A percentile compares a stretch with the other conserved stretches of the same genome.
These are phyloP conservation scores for Tilletia horrida DNA, from an alignment of 1,284 basidiomycete species.

Conservation along the genomic window DNA sequence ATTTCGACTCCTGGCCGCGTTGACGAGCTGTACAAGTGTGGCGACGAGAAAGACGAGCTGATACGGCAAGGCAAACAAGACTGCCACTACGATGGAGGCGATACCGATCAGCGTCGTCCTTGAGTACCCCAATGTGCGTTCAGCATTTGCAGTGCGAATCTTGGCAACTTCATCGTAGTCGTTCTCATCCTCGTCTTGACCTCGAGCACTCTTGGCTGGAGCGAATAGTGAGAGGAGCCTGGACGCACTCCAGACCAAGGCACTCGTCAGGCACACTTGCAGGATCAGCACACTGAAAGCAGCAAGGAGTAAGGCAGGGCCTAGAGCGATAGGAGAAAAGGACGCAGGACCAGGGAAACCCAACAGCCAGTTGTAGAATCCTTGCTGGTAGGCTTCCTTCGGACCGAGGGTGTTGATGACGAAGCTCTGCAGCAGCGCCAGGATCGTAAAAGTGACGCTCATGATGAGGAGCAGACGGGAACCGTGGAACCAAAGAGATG, in stretches of 20 bases:
- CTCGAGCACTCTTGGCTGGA: background rate
- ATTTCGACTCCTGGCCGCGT: slow-evolving; percentile 39
- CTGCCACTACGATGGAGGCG: slow-evolving; percentile 64
- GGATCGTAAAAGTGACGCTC: background rate
- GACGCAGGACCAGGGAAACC: slow-evolving; percentile 6
- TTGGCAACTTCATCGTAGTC: background rate
- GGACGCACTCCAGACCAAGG: background rate
- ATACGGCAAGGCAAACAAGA: slow-evolving; percentile 76
- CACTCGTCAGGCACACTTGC: background rate
- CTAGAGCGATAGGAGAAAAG: background rate
- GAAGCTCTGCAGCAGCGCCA: background rate
- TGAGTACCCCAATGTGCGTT: background rate
- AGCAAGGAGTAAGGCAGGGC: background rate
- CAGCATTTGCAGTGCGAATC: too few relatives aligned
- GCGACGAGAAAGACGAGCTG: slow-evolving; percentile 82
- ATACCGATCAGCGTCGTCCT: slow-evolving; percentile 61
- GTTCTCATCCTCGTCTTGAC: background rate
- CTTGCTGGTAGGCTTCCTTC: background rate
- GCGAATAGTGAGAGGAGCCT: background rate
- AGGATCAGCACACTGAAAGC: slow-evolving; percentile 4
- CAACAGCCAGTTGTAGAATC: slow-evolving; percentile 6
- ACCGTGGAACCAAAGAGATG: background rate
- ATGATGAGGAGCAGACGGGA: slow-evolving; percentile 8
- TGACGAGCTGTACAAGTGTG: slow-evolving; percentile 68
- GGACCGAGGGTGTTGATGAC: background rate